Evolutionary conservation across 2,329 filamentous ascomycete species (phyloP).

Genomic region (Scorias spongiosa): DNA sequence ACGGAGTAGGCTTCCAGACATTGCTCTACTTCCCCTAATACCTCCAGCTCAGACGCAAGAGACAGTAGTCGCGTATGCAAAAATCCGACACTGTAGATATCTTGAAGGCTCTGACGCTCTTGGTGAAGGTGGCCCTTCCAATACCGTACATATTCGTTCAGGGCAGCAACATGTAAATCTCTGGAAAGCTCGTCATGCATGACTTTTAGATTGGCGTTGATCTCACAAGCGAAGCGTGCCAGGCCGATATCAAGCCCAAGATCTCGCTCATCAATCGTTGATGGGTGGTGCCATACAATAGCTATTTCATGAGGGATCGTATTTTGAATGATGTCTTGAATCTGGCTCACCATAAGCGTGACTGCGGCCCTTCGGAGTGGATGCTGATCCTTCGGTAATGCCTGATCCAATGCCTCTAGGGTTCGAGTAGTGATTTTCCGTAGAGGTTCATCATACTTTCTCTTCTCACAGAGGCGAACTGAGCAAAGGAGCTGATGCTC

Average conservation of each 20-base stretch:
- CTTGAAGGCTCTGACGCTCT: too few species aligned
- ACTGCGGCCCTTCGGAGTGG: constrained; percentile 18
- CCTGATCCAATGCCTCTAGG: constrained; percentile 6
- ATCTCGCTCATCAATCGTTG: constrained; percentile 2
- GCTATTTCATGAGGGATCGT: constrained; percentile 4
- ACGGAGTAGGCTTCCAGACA: too few species aligned
- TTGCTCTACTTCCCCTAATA: too few species aligned
- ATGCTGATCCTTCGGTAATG: constrained; percentile 8
- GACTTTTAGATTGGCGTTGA: constrained; percentile 24
- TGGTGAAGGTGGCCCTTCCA: too few species aligned
- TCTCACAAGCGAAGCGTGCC: constrained; percentile 19
- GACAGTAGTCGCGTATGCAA: too few species aligned
- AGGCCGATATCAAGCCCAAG: constrained; percentile 21
- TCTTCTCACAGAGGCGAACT: constrained; percentile 10
- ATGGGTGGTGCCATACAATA: constrained; percentile 2
- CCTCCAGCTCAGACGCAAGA: too few species aligned
- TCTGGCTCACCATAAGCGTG: constrained; percentile 8
- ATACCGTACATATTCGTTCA: too few species aligned
- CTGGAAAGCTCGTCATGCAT: constrained; percentile 1
- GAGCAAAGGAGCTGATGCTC: constrained; percentile 26
- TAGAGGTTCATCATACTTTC: constrained; percentile 8
- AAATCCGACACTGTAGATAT: too few species aligned
- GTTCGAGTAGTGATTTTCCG: constrained; percentile 7
- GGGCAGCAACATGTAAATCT: not conserved
- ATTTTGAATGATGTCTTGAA: constrained; percentile 10